Percentiles rank a stretch among this genome's conserved stretches.
Conservation (phyloP, 805 yeast genomes). For the Pichia eremophila region DNA sequence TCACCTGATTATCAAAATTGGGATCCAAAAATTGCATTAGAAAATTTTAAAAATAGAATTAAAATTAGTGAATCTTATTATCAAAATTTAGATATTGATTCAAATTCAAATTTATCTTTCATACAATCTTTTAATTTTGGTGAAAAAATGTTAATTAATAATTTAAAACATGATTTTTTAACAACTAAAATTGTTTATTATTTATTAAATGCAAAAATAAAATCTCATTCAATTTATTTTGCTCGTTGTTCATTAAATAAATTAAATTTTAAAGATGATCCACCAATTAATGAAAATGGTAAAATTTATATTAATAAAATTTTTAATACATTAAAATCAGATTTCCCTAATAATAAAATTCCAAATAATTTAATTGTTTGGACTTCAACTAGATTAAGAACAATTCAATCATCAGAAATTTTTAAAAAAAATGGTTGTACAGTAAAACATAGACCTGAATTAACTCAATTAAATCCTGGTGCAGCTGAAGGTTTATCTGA, state of each 20-base stretch:
- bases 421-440: conserved; percentile 56
- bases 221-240: conserved; percentile 84
- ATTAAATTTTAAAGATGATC: conserved; percentile 62
- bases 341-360: conserved; percentile 19
- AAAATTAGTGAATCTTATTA: conserved; percentile 58
- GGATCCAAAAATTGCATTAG: conserved; percentile 64
- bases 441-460: conserved; percentile 68
- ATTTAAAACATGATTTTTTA: conserved; percentile 79
- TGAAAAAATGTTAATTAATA: conserved; percentile 67
- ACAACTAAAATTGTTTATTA: conserved; percentile 87
- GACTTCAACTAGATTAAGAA: conserved; percentile 86
- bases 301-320: conserved; percentile 54
- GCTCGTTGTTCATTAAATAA: conserved; percentile 68
- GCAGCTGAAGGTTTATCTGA: conserved; percentile 61
- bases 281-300: conserved; percentile 73
- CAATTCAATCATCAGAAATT: conserved; percentile 66
- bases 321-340: conserved; percentile 42
- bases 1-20: conserved; percentile 83
- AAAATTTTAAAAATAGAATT: conserved; percentile 69
- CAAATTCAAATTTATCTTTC: conserved; percentile 42
- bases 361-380: conserved; percentile 59
- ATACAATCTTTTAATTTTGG: conserved; percentile 89
- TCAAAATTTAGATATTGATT: conserved; percentile 53
- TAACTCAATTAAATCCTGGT: conserved; percentile 87
- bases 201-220: conserved; percentile 82